Evolutionary conservation across 176 grass and related monocot species (phyloP).

Genomic region (Rhynchospora pubera): DNA sequence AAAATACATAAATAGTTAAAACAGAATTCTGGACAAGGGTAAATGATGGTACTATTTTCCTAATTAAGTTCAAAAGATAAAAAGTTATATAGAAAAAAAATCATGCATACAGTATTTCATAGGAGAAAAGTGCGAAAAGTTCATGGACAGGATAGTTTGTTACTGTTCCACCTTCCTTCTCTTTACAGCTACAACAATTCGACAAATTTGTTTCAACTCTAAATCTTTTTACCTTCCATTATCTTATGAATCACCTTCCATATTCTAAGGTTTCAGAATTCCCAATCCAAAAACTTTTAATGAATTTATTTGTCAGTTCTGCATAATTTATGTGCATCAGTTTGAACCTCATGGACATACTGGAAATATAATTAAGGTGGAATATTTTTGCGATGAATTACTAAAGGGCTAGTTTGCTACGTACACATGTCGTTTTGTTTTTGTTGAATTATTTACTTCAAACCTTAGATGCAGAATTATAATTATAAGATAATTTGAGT

Average conservation of each 20-base stretch:
- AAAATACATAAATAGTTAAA: neutral
- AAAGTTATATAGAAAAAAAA: neutral
- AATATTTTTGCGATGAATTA: no score
- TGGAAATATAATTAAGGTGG: no score
- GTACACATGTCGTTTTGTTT: no score
- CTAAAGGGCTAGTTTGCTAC: no score
- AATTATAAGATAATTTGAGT: no score
- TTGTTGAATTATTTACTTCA: no score
- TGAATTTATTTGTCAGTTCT: neutral
- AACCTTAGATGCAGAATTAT: no score
- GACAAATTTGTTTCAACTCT: neutral
- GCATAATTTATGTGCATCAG: neutral
- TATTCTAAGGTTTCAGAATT: neutral
- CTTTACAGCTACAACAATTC: neutral
- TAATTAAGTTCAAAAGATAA: neutral
- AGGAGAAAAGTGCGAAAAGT: neutral
- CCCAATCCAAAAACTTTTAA: neutral
- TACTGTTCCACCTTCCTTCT: neutral
- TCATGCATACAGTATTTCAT: neutral
- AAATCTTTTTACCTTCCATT: no score
- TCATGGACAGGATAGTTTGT: neutral
- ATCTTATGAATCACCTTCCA: neutral
- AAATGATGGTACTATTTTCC: conserved; percentile 6
- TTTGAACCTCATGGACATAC: neutral
- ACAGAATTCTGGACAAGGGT: neutral